These are phyloP conservation scores for Cyberlindnera amylophila DNA, from an alignment of 805 yeast genomes.

Conservation along the genomic window DNA sequence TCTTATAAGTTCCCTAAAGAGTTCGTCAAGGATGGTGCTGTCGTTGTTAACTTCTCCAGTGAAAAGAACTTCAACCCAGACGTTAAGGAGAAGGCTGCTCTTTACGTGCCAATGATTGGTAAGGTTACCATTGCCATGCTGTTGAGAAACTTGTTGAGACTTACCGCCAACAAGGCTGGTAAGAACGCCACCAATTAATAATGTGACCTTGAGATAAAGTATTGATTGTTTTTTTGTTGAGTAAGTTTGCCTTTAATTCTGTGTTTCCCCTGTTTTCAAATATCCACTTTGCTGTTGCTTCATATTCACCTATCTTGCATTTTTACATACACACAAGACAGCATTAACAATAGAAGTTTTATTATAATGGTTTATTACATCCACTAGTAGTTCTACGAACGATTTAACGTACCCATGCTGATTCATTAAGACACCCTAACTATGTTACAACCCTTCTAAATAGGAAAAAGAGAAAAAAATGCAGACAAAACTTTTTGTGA, in stretches of 20 bases:
- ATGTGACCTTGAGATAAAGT: background rate
- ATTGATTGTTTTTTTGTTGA: background rate
- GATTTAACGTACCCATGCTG: background rate
- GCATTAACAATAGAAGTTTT: too few species aligned
- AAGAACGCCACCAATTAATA: background rate
- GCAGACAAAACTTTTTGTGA: constrained; percentile 1
- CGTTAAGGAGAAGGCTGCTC: constrained; percentile 80
- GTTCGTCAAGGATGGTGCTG: constrained; percentile 80
- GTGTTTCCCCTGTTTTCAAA: too few species aligned
- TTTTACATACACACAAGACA: too few species aligned
- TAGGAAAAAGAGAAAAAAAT: background rate
- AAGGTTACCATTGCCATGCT: constrained; percentile 96
- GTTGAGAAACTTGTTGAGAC: constrained; percentile 79
- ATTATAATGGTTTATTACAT: too few species aligned
- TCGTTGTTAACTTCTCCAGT: constrained; percentile 84
- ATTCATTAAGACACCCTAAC: background rate
- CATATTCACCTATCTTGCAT: too few species aligned
- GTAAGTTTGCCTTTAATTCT: background rate
- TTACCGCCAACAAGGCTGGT: constrained; percentile 58
- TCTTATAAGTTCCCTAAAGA: constrained; percentile 83
- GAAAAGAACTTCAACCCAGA: constrained; percentile 82
- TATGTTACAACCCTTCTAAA: background rate
- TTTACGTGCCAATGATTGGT: constrained; percentile 94
- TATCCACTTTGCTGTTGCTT: too few species aligned
- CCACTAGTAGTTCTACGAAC: background rate